These are phyloP conservation scores for Ophiobolus disseminans DNA, from an alignment of 2,329 filamentous ascomycete genomes.

Conservation along the genomic window DNA sequence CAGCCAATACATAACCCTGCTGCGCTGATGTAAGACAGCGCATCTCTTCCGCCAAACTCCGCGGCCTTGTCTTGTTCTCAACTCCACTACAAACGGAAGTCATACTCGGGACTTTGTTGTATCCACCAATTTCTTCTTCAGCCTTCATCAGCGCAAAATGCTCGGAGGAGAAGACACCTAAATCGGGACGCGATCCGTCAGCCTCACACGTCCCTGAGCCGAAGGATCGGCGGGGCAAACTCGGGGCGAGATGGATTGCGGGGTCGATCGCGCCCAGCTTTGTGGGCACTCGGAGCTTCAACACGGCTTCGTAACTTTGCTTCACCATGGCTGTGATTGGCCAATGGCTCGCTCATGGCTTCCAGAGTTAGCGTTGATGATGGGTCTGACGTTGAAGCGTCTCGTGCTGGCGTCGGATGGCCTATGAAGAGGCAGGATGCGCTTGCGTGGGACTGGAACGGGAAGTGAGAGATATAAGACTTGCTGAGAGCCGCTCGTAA, in stretches of 20 bases:
- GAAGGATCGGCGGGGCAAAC: constrained; percentile 21
- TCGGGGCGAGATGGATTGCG: constrained; percentile 31
- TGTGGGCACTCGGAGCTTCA: constrained; percentile 19
- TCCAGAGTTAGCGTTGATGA: no score
- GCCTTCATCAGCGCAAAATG: not conserved
- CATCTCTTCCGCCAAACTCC: not conserved
- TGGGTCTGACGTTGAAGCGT: constrained; percentile 15
- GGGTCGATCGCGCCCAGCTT: constrained; percentile 20
- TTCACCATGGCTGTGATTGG: constrained; percentile 21
- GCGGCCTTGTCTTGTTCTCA: not conserved
- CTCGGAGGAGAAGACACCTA: not conserved
- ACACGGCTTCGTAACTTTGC: constrained; percentile 24
- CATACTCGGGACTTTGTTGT: not conserved
- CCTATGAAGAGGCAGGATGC: not conserved
- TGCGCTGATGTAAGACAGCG: no score
- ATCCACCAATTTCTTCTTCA: not conserved
- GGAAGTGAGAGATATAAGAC: constrained; percentile 9
- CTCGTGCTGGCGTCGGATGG: constrained; percentile 19
- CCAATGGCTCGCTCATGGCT: not conserved
- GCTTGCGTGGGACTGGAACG: not conserved
- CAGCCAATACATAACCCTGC: no score
- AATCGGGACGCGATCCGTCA: not conserved
- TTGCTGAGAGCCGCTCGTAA: not conserved
- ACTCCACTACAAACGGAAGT: no score
- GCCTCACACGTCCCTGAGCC: not conserved